phyloP scores from a whole-genome alignment of 768 basidiomycete genomes.

The Tricholoma sp. region DNA sequence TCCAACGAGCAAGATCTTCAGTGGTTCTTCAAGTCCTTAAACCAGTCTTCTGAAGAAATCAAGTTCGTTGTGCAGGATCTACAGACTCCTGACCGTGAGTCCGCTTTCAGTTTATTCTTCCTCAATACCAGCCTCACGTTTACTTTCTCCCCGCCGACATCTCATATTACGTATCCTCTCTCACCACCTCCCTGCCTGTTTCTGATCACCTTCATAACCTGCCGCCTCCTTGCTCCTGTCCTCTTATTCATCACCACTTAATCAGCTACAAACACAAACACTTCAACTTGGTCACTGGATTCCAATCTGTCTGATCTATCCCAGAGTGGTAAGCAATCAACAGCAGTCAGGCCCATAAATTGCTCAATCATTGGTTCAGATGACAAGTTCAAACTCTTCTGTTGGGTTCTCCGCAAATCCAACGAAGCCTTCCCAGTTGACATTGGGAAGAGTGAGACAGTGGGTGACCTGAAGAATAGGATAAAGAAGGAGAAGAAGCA shows the following conservation, averaged over 20 bases:
- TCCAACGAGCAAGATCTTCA: background rate
- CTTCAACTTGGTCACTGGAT: background rate
- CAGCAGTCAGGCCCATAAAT: slow-evolving; percentile 3
- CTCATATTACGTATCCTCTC: background rate
- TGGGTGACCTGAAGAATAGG: too few species aligned
- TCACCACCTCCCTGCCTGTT: background rate
- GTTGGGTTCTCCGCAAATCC: background rate
- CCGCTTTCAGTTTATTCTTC: background rate
- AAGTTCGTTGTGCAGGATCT: background rate
- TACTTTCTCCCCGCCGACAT: background rate
- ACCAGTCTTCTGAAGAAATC: background rate
- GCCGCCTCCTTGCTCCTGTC: too few species aligned
- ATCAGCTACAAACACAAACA: background rate
- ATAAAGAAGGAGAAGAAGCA: too few species aligned
- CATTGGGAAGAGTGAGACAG: too few species aligned
- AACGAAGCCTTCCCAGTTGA: background rate
- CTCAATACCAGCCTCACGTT: background rate
- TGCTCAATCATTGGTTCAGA: background rate
- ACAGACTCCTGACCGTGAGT: background rate
- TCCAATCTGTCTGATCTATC: background rate
- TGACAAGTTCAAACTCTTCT: background rate
- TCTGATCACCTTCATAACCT: too few species aligned
- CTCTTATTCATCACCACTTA: background rate
- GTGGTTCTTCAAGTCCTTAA: background rate
- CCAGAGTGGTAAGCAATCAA: background rate